Evolutionary conservation across 2,329 filamentous ascomycete genomes (phyloP), one percentile per base, ranked within the genome.

Genomic region (Pseudohalonectria lignicola): DNA sequence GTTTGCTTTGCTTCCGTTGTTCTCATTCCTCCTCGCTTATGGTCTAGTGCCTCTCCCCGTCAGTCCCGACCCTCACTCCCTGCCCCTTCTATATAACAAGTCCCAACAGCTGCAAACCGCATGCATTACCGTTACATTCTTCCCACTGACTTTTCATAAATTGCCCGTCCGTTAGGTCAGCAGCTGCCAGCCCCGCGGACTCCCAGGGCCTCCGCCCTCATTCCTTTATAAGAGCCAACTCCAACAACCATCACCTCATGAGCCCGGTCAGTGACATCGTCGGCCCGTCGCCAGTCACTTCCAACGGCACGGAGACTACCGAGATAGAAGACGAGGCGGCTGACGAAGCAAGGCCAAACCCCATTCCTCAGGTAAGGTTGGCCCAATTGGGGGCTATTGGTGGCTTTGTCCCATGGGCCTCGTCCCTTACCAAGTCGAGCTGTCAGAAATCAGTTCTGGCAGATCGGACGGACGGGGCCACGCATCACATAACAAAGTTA

Each of bases 241-340:
- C 71, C 30, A 66, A 61, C 60, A 31, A 26, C 30, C 29, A 64
- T 23, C 66, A 81, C 54, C 49, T 76, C 25, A 61, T 75, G 57
- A 71, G 76, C 59, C 69, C 81, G 44, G 75, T 67, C 51, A 79
- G 71, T 53, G 78, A 82, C 49, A 74, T 80, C 47, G 80, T 87
- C 38, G 84, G 86, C 30, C 85, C 85, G 9, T 90, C 85, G 15
- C 85, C 86, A 7, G 84, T 90, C 18, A 87, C 86, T 36, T 92
- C 86, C 29, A 88, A 84, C 54, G 83, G 84, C 42, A 92, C 86
- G 18, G 82, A 82, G 50, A 79, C 74, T 29, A 90, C 86, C 10
- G 86, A 92, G 54, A 87, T 92, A 39, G 86, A 92, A 45, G 85
- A 90, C 46, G 82, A 87, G 45, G 71, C 23, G 8, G 23, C 23